Evolutionary conservation across 2,329 filamentous ascomycete species (phyloP).

Genomic region (Pseudogymnoascus sp.): DNA sequence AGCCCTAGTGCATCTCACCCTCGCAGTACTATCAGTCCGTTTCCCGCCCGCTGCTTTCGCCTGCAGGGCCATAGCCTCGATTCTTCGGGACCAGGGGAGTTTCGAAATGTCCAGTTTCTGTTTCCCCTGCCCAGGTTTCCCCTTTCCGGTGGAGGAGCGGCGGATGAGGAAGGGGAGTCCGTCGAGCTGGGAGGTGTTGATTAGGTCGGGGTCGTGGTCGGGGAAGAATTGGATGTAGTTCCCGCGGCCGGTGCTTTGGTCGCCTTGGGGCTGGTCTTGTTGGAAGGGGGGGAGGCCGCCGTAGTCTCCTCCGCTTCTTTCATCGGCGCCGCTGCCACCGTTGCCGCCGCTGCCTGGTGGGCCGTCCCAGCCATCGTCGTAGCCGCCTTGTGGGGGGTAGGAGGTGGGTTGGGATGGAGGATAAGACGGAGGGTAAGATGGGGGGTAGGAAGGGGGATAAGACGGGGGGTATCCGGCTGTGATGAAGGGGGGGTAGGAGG

Average conservation of each 20-base stretch:
- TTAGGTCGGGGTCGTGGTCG: background rate
- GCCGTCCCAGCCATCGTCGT: background rate
- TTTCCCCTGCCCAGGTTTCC: background rate
- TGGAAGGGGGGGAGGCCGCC: background rate
- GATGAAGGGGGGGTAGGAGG: background rate
- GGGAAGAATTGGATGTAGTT: slow-evolving; percentile 3
- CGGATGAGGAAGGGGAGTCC: background rate
- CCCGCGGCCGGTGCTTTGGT: background rate
- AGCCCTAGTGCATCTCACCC: background rate
- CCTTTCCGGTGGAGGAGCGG: background rate
- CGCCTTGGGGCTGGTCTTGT: background rate
- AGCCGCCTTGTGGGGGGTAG: background rate
- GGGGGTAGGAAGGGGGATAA: background rate
- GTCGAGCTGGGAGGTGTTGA: background rate
- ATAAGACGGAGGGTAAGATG: background rate
- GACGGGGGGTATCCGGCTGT: background rate
- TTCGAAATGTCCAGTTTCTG: background rate
- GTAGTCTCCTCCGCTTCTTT: background rate
- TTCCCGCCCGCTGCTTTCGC: background rate
- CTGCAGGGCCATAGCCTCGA: background rate
- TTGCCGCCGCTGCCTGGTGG: background rate
- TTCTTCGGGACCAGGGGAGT: background rate
- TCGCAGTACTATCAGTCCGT: background rate
- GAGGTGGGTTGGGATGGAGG: background rate
- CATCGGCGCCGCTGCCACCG: background rate